These are phyloP conservation scores for Phialophora verrucosa DNA, from an alignment of 2,329 filamentous ascomycete genomes.

Conservation along the genomic window DNA sequence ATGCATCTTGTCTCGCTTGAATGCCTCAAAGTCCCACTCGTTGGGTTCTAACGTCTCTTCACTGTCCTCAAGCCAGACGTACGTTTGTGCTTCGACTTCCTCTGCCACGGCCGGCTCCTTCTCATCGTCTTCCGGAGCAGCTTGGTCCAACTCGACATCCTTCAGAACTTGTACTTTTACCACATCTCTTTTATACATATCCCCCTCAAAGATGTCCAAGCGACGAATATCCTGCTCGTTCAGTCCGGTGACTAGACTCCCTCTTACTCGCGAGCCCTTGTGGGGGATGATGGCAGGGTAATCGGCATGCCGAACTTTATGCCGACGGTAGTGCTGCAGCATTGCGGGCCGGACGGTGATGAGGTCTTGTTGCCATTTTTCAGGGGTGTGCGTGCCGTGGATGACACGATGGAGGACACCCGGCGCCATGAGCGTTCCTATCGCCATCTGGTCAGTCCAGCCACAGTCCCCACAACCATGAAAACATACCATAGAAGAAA, in stretches of 20 bases:
- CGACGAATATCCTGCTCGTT: constrained; percentile 76
- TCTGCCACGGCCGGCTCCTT: constrained; percentile 39
- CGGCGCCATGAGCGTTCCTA: constrained; percentile 76
- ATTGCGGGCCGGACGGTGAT: constrained; percentile 75
- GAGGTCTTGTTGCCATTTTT: constrained; percentile 57
- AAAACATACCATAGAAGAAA: constrained; percentile 67
- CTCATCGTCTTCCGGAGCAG: constrained; percentile 43
- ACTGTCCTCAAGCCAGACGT: constrained; percentile 63
- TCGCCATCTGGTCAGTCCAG: neutral
- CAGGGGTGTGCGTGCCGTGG: constrained; percentile 64
- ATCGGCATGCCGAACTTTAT: constrained; percentile 71
- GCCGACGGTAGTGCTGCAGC: constrained; percentile 73
- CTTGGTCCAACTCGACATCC: constrained; percentile 38
- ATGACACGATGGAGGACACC: constrained; percentile 85
- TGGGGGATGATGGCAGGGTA: constrained; percentile 75
- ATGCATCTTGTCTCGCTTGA: constrained; percentile 74
- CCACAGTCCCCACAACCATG: neutral
- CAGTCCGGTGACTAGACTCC: constrained; percentile 77
- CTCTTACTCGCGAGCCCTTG: constrained; percentile 65
- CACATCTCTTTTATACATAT: constrained; percentile 66
- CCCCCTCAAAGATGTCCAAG: constrained; percentile 82
- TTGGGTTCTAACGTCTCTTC: constrained; percentile 64
- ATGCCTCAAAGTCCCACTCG: constrained; percentile 90
- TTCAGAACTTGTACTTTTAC: constrained; percentile 55
- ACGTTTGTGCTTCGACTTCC: constrained; percentile 63